Evolutionary conservation across 108 stramenopile genomes (phyloP), one percentile per base, ranked within the genome.

Genomic region (Seminavis robusta): DNA sequence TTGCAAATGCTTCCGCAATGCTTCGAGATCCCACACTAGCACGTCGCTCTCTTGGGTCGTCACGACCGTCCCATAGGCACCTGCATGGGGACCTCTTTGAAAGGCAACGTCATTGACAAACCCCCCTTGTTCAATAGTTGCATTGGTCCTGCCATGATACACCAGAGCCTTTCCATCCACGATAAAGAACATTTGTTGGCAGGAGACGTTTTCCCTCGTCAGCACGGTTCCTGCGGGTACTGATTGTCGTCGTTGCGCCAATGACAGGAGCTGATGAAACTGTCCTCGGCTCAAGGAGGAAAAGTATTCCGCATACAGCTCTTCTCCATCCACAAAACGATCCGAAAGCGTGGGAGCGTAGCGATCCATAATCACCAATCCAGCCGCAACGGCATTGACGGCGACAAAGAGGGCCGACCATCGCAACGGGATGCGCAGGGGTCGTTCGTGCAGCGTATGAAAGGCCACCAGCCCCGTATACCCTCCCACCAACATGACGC

Each of bases 61-160:
- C 10, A 60, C 28, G 7, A 60, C 59, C 16, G 66, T 67, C 28
- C 66, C 66, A 41, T 67, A 67, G 20, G 66, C 66, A 29, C 59
- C 66, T n/a, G 4, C 26, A 5, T 2, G 16, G 16, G 4, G 8
- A 46, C 25, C 31, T 28, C 38, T 45, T 47, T 59, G 59, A 53
- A 67, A 67, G 50, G 66, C 66, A 1, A 67, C 51, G 33, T 67
- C 66, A 43, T 67, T 67, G 40, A 67, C 66, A 60, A 67, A 67
- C 3, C 59, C 58, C 33, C 66, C 66, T 44, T 67, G 25, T 21
- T 60, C 58, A 38, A 67, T 40, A 32, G 42, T 48, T 15, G 52
- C 62, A 63, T 44, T 54, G 28, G 52, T 33, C 1, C 44, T 37
- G 23, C 47, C 52, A 52, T 63, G 62, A 44, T 46, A 65, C 5